A percentile compares a stretch with the other conserved stretches of the same genome.
These are phyloP conservation scores for Candida oleophila DNA, from an alignment of 805 yeast species.

Conservation along the genomic window DNA sequence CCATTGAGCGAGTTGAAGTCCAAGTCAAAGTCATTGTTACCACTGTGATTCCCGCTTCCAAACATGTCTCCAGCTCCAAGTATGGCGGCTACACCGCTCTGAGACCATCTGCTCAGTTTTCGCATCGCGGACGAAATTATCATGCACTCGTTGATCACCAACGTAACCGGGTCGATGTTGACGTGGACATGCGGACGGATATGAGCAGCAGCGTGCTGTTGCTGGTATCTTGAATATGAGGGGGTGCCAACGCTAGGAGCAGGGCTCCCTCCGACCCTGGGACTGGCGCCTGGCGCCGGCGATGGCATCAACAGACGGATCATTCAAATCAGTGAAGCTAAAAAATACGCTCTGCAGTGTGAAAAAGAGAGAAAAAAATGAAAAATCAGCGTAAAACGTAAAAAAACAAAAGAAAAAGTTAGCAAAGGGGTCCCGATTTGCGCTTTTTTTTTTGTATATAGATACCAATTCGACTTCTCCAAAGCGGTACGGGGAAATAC, in stretches of 20 bases:
- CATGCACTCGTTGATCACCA: conserved; percentile 86
- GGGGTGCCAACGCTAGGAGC: background rate
- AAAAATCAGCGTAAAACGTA: no score
- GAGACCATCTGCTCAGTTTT: conserved; percentile 62
- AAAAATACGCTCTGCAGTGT: background rate
- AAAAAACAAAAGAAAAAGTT: no score
- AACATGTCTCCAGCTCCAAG: conserved; percentile 63
- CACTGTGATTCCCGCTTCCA: conserved; percentile 22
- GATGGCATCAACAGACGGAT: background rate
- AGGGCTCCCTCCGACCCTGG: background rate
- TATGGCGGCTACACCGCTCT: conserved; percentile 81
- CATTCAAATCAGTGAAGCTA: background rate
- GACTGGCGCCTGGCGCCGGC: background rate
- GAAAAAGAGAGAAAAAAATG: no score
- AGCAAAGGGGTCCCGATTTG: no score
- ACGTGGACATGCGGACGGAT: conserved; percentile 6
- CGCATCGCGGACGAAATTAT: conserved; percentile 86
- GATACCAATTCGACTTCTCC: no score
- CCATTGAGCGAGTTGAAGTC: conserved; percentile 28
- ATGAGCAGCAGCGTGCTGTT: background rate
- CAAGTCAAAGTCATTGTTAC: conserved; percentile 31
- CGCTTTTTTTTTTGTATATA: no score
- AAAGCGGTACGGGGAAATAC: no score
- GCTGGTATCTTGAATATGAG: background rate
- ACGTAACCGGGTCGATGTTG: conserved; percentile 73